Percentiles rank a stretch among this genome's conserved stretches.
These are phyloP conservation scores for Xylaria sp. DNA, from an alignment of 2,329 filamentous ascomycete species.

Conservation along the genomic window DNA sequence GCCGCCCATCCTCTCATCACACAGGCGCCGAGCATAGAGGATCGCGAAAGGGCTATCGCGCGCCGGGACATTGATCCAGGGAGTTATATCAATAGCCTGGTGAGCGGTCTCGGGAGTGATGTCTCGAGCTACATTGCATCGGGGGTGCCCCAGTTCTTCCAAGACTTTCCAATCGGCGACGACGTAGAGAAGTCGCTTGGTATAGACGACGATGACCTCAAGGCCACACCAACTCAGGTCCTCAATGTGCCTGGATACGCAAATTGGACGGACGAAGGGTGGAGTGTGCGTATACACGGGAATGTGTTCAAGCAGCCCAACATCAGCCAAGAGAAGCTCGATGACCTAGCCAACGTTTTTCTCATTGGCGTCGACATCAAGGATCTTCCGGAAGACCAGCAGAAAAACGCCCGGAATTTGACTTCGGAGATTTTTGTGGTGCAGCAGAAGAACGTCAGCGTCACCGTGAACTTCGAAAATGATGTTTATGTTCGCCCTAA, in stretches of 20 bases:
- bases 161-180: slow-evolving; percentile 71
- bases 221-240: slow-evolving; percentile 73
- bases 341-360: slow-evolving; percentile 77
- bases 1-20: slow-evolving; percentile 60
- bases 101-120: slow-evolving; percentile 63
- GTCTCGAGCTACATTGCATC: slow-evolving; percentile 70
- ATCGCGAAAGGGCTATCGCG: slow-evolving; percentile 50
- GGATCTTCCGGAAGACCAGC: slow-evolving; percentile 67
- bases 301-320: slow-evolving; percentile 85
- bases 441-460: slow-evolving; percentile 72
- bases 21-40: slow-evolving; percentile 55
- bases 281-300: slow-evolving; percentile 81
- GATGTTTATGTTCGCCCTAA: slow-evolving; percentile 62
- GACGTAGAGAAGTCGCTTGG: slow-evolving; percentile 71
- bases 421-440: slow-evolving; percentile 80
- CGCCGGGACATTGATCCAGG: slow-evolving; percentile 57
- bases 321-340: slow-evolving; percentile 70
- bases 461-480: slow-evolving; percentile 68
- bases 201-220: slow-evolving; percentile 67
- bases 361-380: slow-evolving; percentile 72
- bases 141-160: slow-evolving; percentile 75
- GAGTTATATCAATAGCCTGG: slow-evolving; percentile 62
- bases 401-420: slow-evolving; percentile 77
- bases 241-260: slow-evolving; percentile 76
- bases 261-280: slow-evolving; percentile 83